A percentile compares a stretch with the other conserved stretches of the same genome.
Conservation (phyloP, 441 rosid species). For the Melastoma candidum region DNA sequence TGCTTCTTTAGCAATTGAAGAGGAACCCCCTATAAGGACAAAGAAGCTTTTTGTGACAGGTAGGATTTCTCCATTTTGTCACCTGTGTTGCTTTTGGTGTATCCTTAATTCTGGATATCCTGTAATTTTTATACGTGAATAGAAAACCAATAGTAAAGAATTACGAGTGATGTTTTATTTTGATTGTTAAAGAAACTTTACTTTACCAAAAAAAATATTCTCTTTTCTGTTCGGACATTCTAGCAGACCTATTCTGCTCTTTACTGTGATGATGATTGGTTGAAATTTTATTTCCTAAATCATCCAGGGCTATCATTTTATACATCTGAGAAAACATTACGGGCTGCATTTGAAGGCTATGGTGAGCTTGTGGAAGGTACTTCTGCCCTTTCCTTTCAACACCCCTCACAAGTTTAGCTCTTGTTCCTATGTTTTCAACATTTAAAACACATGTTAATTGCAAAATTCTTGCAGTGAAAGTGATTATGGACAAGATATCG, state of each 20-base stretch:
- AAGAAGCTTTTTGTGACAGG: constrained; percentile 93
- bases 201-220: no score
- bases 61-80: constrained; percentile 19
- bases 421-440: no score
- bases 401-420: not conserved
- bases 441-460: constrained; percentile 2
- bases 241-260: no score
- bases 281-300: not conserved
- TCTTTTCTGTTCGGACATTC: no score
- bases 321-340: constrained; percentile 89
- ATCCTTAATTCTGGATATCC: not conserved
- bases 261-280: not conserved
- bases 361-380: constrained; percentile 90
- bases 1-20: constrained; percentile 10
- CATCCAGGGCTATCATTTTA: constrained; percentile 76
- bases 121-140: not conserved
- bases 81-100: no score
- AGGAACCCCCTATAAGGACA: constrained; percentile 36
- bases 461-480: constrained; percentile 43
- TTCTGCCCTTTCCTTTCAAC: not conserved
- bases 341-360: constrained; percentile 79
- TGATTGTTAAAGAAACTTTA: no score
- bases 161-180: no score
- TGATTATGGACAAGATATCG: constrained; percentile 95
- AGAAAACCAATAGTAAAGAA: no score